Conservation (phyloP, 2,329 filamentous ascomycete genomes). For the Monosporascus sp. region DNA sequence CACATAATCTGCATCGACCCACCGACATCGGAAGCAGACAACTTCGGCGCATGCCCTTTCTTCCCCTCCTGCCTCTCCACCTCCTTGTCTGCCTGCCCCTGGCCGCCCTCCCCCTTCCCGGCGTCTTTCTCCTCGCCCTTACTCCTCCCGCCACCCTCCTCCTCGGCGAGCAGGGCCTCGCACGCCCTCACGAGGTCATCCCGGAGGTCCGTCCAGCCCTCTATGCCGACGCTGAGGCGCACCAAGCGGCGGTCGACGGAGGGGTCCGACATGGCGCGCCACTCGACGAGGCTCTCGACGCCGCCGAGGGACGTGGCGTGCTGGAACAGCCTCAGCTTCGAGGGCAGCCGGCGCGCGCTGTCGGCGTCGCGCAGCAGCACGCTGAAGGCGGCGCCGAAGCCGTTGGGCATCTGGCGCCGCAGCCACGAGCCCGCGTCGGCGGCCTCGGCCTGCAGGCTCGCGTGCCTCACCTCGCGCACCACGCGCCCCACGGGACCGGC, state of each 20-base stretch:
- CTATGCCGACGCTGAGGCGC: slow-evolving; percentile 80
- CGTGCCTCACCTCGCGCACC: slow-evolving; percentile 64
- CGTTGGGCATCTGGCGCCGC: slow-evolving; percentile 80
- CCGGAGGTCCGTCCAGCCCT: slow-evolving; percentile 78
- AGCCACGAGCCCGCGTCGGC: slow-evolving; percentile 61
- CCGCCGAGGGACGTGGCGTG: slow-evolving; percentile 93
- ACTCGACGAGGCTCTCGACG: slow-evolving; percentile 94
- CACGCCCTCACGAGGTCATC: slow-evolving; percentile 68
- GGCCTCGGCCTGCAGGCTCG: slow-evolving; percentile 67
- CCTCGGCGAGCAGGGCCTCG: slow-evolving; percentile 41
- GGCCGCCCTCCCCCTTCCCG: background rate
- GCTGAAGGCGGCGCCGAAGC: slow-evolving; percentile 84
- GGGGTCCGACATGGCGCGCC: slow-evolving; percentile 82
- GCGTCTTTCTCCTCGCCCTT: background rate
- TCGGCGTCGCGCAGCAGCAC: slow-evolving; percentile 58
- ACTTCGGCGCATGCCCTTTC: background rate
- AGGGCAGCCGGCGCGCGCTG: slow-evolving; percentile 65
- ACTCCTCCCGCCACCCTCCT: slow-evolving; percentile 16
- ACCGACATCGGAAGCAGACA: background rate
- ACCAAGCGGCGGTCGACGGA: slow-evolving; percentile 67
- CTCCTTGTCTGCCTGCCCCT: background rate
- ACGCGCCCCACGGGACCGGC: slow-evolving; percentile 42
- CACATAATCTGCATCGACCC: background rate
- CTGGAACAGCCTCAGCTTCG: slow-evolving; percentile 76
- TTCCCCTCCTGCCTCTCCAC: background rate